These are phyloP conservation scores for Nothomitra cinnamomea DNA, from an alignment of 2,329 filamentous ascomycete genomes.

Conservation along the genomic window DNA sequence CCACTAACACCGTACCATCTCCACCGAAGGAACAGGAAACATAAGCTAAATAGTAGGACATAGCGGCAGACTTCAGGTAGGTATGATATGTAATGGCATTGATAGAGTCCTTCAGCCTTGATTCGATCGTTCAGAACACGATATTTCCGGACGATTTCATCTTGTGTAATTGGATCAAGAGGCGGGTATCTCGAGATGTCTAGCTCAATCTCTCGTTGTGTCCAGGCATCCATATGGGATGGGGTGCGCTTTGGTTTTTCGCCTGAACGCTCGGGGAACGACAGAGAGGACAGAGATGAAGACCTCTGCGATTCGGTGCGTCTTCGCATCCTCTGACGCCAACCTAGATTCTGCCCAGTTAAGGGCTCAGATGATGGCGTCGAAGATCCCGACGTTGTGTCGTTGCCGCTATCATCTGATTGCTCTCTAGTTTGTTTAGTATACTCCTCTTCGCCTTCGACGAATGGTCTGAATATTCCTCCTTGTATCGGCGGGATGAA, in stretches of 20 bases:
- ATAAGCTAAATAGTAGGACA: slow-evolving; percentile 6
- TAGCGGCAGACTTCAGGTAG: slow-evolving; percentile 6
- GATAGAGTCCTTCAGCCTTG: slow-evolving; percentile 18
- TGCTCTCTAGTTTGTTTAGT: slow-evolving; percentile 9
- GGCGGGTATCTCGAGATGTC: slow-evolving; percentile 70
- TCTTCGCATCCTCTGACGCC: slow-evolving; percentile 21
- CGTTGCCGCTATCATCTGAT: slow-evolving; percentile 21
- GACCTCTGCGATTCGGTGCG: slow-evolving; percentile 22
- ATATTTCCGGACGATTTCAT: slow-evolving; percentile 63
- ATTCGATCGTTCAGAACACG: slow-evolving; percentile 59
- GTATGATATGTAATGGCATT: slow-evolving; percentile 24
- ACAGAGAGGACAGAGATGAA: slow-evolving; percentile 37
- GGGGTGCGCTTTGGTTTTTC: slow-evolving; percentile 23
- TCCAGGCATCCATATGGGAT: slow-evolving; percentile 55
- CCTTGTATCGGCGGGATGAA: slow-evolving; percentile 86
- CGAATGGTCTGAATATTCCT: slow-evolving; percentile 47
- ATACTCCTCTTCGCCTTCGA: slow-evolving; percentile 24
- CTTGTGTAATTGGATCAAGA: slow-evolving; percentile 56
- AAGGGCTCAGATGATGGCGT: slow-evolving; percentile 42
- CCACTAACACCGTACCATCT: slow-evolving; percentile 55
- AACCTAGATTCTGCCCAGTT: slow-evolving; percentile 21
- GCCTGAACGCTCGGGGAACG: slow-evolving; percentile 19
- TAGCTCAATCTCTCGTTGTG: slow-evolving; percentile 55
- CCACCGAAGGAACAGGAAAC: slow-evolving; percentile 34
- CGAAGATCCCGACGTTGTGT: slow-evolving; percentile 35